phyloP scores from a whole-genome alignment of 805 yeast genomes.

The Vanderwaltozyma tropicalis region DNA sequence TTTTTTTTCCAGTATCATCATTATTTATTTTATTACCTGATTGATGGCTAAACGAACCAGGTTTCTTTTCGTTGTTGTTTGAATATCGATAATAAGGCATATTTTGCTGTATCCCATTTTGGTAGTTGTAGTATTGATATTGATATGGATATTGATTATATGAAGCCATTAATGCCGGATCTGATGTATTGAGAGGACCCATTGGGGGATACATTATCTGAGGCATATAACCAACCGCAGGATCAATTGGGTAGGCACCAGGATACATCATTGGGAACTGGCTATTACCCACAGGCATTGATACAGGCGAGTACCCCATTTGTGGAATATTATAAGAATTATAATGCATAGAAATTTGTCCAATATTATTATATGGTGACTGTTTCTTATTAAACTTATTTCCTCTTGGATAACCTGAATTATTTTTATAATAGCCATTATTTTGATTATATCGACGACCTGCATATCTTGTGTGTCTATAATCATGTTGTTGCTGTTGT shows the following conservation, averaged over 20 bases:
- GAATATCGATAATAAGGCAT: neutral
- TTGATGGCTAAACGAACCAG: neutral
- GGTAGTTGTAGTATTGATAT: neutral
- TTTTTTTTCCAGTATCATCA: neutral
- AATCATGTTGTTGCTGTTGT: constrained; percentile 5
- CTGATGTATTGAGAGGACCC: neutral
- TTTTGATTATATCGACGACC: neutral
- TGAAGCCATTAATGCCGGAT: neutral
- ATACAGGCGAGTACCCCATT: constrained; percentile 8
- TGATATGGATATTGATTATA: neutral
- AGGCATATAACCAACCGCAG: constrained; percentile 4
- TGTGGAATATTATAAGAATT: constrained; percentile 7
- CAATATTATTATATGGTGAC: constrained; percentile 4
- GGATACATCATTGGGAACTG: constrained; percentile 6
- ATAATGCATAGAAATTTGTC: constrained; percentile 1
- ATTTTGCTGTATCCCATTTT: neutral
- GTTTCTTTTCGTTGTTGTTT: neutral
- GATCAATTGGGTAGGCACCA: constrained; percentile 7
- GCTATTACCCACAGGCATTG: constrained; percentile 2
- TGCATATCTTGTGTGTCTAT: constrained; percentile 3
- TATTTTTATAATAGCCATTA: constrained; percentile 1
- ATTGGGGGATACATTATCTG: constrained; percentile 7
- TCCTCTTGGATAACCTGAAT: constrained; percentile 1
- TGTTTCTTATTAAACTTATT: neutral
- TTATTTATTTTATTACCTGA: neutral